Percentiles rank a stretch among this genome's conserved stretches.
phyloP scores from a whole-genome alignment of 192 early-diverging fungal genomes.

The Coemansia sp. region DNA sequence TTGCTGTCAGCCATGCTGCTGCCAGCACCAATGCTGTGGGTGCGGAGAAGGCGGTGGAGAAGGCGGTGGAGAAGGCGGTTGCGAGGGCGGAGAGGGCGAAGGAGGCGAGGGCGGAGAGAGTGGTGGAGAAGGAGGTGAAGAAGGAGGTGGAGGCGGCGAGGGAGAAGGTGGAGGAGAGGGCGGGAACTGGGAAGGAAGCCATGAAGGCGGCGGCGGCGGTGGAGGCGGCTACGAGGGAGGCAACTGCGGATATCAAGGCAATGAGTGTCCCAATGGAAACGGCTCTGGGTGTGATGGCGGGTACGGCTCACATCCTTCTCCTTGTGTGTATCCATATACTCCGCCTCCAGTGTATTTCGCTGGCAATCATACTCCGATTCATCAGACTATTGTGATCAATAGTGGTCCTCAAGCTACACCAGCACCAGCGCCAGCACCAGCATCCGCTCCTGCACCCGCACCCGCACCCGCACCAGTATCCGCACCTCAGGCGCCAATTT shows the following conservation, averaged over 20 bases:
- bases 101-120: slow-evolving; percentile 11
- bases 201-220: slow-evolving; percentile 5
- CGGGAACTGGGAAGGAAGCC: slow-evolving; percentile 2
- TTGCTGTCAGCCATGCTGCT: slow-evolving; percentile 26
- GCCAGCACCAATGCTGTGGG: slow-evolving; percentile 20
- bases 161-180: slow-evolving; percentile 20
- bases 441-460: neutral
- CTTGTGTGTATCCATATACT: slow-evolving; percentile 9
- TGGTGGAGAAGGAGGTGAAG: slow-evolving; percentile 10
- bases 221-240: neutral
- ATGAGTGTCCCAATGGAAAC: slow-evolving; percentile 6
- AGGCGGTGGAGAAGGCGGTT: slow-evolving; percentile 11
- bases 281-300: slow-evolving; percentile 8
- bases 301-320: slow-evolving; percentile 7
- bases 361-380: neutral
- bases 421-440: slow-evolving; percentile 1
- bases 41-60: slow-evolving; percentile 16
- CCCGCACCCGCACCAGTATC: neutral
- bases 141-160: slow-evolving; percentile 4
- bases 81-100: slow-evolving; percentile 1
- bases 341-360: neutral
- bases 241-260: neutral
- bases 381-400: neutral
- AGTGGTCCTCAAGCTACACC: neutral
- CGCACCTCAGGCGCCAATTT: neutral